These are phyloP conservation scores for Vigna hirtella DNA, from an alignment of 306 rosid species.

Conservation along the genomic window DNA sequence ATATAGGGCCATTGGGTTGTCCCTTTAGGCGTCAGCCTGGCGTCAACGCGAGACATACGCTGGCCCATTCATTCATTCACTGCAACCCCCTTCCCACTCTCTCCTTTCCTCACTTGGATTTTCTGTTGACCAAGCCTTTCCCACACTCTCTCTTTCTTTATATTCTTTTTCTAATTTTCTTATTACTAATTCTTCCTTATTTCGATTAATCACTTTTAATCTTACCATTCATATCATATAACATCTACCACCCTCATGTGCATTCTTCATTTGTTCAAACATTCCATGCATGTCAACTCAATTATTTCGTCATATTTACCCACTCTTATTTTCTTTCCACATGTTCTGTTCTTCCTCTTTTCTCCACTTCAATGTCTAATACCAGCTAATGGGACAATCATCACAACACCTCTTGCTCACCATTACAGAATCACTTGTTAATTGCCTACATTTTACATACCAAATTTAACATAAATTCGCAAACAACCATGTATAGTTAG, in stretches of 20 bases:
- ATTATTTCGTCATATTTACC: not conserved
- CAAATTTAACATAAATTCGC: not conserved
- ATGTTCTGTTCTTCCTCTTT: not conserved
- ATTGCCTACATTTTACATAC: not conserved
- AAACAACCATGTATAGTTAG: not conserved
- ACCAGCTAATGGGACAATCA: not conserved
- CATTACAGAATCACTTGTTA: not conserved
- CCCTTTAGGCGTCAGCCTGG: constrained; percentile 46
- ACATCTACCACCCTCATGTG: not conserved
- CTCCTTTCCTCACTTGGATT: constrained; percentile 38
- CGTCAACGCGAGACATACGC: constrained; percentile 65
- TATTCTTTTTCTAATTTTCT: too few relatives aligned
- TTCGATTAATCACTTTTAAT: too few relatives aligned
- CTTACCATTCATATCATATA: too few relatives aligned
- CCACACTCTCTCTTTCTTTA: too few relatives aligned
- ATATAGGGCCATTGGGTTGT: constrained; percentile 34
- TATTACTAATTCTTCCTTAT: too few relatives aligned
- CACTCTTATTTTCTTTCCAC: constrained; percentile 10
- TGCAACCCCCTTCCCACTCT: not conserved
- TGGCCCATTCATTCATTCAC: constrained; percentile 38
- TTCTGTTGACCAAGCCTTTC: constrained; percentile 45
- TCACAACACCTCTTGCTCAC: not conserved
- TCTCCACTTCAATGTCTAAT: not conserved
- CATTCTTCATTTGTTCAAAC: constrained; percentile 15
- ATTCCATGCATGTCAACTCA: constrained; percentile 12